Evolutionary conservation across 2,329 filamentous ascomycete genomes (phyloP), one percentile per base, ranked within the genome.

Genomic region (Samsoniella hepiali): DNA sequence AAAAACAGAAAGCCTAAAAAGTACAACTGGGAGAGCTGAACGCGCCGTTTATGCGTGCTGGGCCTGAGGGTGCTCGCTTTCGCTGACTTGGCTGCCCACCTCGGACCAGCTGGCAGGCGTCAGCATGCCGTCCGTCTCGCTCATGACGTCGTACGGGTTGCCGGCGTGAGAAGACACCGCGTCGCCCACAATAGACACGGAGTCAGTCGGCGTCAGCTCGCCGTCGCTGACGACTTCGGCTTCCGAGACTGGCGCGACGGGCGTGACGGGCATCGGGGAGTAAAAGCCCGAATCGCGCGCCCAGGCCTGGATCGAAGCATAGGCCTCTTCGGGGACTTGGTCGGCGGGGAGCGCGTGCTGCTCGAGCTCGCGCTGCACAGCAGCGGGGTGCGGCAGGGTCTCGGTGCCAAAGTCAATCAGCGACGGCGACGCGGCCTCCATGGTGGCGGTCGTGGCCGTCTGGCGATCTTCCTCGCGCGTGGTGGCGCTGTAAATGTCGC

Each of bases 91-190:
- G 66, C 86, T 88, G 64, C 84, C 86, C 15, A 89, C 81, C 70
- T 89, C 86, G 7, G 84, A 86, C 86, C 86, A 89, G 72, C 83
- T 87, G 1, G 81, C 80, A 0, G 86, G 86, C 0, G 86, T 89
- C 62, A 79, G 73, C 69, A 87, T 81, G 36, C 84, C 84, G 38
- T 83, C 83, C 68, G 82, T 84, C 67, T 86, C 82, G 68, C 84
- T 88, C 76, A 87, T 73, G 17, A 87, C 80, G 65, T 87, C 85
- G 60, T 78, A 83, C 50, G 80, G 76, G 1, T 72, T 71, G 22
- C 74, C 76, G 2, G 73, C 75, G 56, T 73, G 70, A 0, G 73
- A 75, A 7, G 78, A 79, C 27, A 66, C 70, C 36, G 67, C 73
- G 49, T 84, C 81, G 0, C 81, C 84, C 44, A 79, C 79, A 1